phyloP scores from a whole-genome alignment of 805 yeast species.

The Barnettozyma populi region DNA sequence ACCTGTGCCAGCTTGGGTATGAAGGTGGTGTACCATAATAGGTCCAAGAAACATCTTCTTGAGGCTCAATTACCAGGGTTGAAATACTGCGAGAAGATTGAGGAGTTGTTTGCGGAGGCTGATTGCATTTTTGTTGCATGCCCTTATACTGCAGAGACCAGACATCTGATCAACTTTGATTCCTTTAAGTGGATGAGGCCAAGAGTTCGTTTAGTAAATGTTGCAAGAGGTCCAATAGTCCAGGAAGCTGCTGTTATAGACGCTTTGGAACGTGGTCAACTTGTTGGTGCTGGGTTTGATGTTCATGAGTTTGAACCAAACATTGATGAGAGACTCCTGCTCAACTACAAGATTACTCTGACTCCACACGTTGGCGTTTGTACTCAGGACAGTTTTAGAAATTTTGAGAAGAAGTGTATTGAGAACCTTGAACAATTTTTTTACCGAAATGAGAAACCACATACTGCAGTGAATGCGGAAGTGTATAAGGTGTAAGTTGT shows the following conservation, averaged over 20 bases:
- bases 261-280: conserved; percentile 35
- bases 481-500: conserved; percentile 6
- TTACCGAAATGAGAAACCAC: conserved; percentile 28
- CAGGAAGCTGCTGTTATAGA: conserved; percentile 35
- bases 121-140: conserved; percentile 34
- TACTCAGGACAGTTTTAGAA: conserved; percentile 31
- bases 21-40: conserved; percentile 38
- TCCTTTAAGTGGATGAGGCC: conserved; percentile 25
- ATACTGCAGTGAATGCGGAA: conserved; percentile 25
- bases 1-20: conserved; percentile 40
- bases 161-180: conserved; percentile 32
- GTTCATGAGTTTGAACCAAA: conserved; percentile 39
- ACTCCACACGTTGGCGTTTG: conserved; percentile 36
- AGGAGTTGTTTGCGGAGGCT: conserved; percentile 23
- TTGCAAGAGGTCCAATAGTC: conserved; percentile 38
- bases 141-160: conserved; percentile 35
- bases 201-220: conserved; percentile 29
- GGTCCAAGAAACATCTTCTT: conserved; percentile 27
- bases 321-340: conserved; percentile 28
- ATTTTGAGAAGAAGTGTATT: conserved; percentile 34
- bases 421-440: conserved; percentile 32
- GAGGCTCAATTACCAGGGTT: conserved; percentile 34
- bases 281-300: conserved; percentile 39
- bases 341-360: conserved; percentile 32
- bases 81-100: conserved; percentile 22